These are phyloP conservation scores for Diaporthe longicolla DNA, from an alignment of 2,329 filamentous ascomycete genomes.

Conservation along the genomic window DNA sequence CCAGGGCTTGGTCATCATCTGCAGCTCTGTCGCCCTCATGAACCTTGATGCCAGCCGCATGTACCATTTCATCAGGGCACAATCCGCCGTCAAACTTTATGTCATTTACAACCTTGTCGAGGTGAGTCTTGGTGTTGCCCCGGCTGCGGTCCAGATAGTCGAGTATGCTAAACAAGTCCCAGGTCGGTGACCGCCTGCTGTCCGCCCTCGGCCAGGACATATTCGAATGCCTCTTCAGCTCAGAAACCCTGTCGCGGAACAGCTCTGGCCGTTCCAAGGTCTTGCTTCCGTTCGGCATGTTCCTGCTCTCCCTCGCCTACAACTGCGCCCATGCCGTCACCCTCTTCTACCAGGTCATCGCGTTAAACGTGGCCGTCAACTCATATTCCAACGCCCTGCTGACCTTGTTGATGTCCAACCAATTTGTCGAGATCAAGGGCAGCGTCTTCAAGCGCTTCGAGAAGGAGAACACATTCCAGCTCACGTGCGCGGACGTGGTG, in stretches of 20 bases:
- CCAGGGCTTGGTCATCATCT: slow-evolving; percentile 89
- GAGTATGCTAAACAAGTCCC: neutral
- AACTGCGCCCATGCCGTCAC: slow-evolving; percentile 89
- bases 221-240: slow-evolving; percentile 93
- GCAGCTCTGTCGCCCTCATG: slow-evolving; percentile 88
- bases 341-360: slow-evolving; percentile 97
- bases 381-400: slow-evolving; percentile 97
- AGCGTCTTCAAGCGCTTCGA: slow-evolving; percentile 99
- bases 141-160: neutral
- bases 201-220: slow-evolving; percentile 96
- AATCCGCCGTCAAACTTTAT: slow-evolving; percentile 97
- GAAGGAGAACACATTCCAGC: slow-evolving; percentile 96
- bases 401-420: slow-evolving; percentile 93
- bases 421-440: slow-evolving; percentile 98
- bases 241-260: slow-evolving; percentile 90
- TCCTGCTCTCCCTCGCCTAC: slow-evolving; percentile 86
- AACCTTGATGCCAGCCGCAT: slow-evolving; percentile 94
- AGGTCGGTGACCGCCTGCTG: slow-evolving; percentile 88
- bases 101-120: slow-evolving; percentile 99
- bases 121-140: slow-evolving; percentile 55
- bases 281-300: slow-evolving; percentile 90
- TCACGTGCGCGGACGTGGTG: slow-evolving; percentile 96
- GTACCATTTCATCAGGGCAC: slow-evolving; percentile 97
- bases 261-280: slow-evolving; percentile 92
- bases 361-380: slow-evolving; percentile 97